A percentile compares a stretch with the other conserved stretches of the same genome.
Conservation (phyloP, 1,284 basidiomycete species). For the Pulchroboletus neoregius region DNA sequence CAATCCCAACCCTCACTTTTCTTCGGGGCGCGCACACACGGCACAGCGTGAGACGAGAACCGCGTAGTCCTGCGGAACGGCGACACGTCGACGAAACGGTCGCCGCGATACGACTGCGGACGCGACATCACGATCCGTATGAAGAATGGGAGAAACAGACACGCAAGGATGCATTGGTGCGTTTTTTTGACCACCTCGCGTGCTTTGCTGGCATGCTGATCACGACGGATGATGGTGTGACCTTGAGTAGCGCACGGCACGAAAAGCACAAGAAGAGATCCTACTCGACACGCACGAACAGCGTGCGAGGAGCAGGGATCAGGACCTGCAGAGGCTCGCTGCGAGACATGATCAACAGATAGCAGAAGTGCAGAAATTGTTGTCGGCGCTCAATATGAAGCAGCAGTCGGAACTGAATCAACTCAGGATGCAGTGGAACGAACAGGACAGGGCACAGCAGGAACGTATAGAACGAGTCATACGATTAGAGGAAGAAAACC, state of each 20-base stretch:
- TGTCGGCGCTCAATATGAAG: conserved; percentile 42
- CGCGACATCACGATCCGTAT: conserved; percentile 66
- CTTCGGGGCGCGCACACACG: background rate
- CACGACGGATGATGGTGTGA: background rate
- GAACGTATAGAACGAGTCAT: conserved; percentile 62
- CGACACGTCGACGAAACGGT: conserved; percentile 62
- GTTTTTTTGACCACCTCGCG: conserved; percentile 31
- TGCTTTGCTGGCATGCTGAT: background rate
- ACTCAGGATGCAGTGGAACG: conserved; percentile 46
- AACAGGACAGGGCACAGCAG: conserved; percentile 51
- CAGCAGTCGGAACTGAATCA: conserved; percentile 46
- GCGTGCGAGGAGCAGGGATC: conserved; percentile 36
- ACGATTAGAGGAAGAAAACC: conserved; percentile 60
- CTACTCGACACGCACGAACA: conserved; percentile 39
- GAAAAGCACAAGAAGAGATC: conserved; percentile 45
- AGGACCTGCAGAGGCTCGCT: conserved; percentile 38
- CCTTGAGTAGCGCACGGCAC: conserved; percentile 50
- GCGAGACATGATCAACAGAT: conserved; percentile 45
- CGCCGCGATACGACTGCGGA: conserved; percentile 62
- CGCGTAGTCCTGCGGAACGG: conserved; percentile 40
- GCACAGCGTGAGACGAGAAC: conserved; percentile 24
- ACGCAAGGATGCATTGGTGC: conserved; percentile 65
- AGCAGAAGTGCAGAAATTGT: conserved; percentile 43
- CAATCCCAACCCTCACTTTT: background rate
- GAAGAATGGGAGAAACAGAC: conserved; percentile 74